Evolutionary conservation across 108 stramenopile genomes (phyloP).

Genomic region (Skeletonema grethae): DNA sequence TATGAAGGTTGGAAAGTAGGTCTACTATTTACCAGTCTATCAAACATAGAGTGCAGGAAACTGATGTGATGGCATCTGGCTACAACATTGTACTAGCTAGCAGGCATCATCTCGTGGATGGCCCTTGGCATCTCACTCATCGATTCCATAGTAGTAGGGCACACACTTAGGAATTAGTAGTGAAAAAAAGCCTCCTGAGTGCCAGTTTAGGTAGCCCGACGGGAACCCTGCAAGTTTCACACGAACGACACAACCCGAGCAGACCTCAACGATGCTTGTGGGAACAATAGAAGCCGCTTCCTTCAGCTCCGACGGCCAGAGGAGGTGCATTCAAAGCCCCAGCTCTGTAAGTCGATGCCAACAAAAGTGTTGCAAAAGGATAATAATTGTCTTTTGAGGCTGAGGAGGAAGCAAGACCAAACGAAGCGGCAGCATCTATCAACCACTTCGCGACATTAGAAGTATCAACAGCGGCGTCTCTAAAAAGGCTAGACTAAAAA

Average conservation of each 20-base stretch:
- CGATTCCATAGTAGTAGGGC: too few species aligned
- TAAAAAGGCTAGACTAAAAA: neutral
- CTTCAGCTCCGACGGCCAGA: neutral
- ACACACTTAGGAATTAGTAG: too few species aligned
- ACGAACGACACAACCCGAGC: neutral
- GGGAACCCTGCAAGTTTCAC: too few species aligned
- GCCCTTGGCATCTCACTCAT: too few species aligned
- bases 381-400: neutral
- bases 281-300: constrained; percentile 2
- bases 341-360: neutral
- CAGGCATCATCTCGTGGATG: too few species aligned
- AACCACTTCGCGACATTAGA: neutral
- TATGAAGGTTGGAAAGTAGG: too few species aligned
- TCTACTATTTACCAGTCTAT: too few species aligned
- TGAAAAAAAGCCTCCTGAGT: too few species aligned
- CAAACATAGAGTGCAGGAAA: too few species aligned
- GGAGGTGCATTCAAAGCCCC: neutral
- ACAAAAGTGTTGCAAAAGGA: neutral
- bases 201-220: too few species aligned
- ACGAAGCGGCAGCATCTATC: neutral
- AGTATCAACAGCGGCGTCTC: neutral
- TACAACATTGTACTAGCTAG: too few species aligned
- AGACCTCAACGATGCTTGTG: neutral
- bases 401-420: neutral
- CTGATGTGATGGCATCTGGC: too few species aligned